These are phyloP conservation scores for Ogataea paraovalis DNA, from an alignment of 805 yeast genomes.

Conservation along the genomic window DNA sequence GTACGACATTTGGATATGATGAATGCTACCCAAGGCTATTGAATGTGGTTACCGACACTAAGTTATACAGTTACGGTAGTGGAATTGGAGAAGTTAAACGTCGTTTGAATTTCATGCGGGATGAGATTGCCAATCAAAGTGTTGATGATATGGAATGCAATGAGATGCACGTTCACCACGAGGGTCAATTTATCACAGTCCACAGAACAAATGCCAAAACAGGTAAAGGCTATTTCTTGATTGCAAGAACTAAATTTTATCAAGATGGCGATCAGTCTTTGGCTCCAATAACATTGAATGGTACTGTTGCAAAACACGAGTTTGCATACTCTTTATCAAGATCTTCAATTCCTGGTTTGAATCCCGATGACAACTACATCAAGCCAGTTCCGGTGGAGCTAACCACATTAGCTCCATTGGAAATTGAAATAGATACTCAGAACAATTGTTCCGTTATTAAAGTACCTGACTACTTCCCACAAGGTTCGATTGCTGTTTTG, in stretches of 20 bases:
- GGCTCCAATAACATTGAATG: conserved; percentile 55
- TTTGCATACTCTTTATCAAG: conserved; percentile 55
- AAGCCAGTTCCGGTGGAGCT: conserved; percentile 66
- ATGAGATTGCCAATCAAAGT: conserved; percentile 50
- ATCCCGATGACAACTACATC: conserved; percentile 39
- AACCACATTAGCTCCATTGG: conserved; percentile 47
- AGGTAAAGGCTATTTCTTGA: conserved; percentile 84
- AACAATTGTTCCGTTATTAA: conserved; percentile 48
- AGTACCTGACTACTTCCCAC: conserved; percentile 67
- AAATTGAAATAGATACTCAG: conserved; percentile 39
- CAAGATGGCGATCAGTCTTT: conserved; percentile 46
- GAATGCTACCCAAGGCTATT: conserved; percentile 82
- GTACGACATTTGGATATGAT: conserved; percentile 91
- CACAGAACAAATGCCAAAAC: conserved; percentile 80
- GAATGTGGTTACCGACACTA: conserved; percentile 73
- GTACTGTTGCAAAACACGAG: conserved; percentile 53
- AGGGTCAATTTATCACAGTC: conserved; percentile 86
- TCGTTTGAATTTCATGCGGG: conserved; percentile 54
- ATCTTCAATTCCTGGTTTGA: conserved; percentile 45
- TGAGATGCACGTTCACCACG: conserved; percentile 93
- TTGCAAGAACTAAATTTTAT: conserved; percentile 80
- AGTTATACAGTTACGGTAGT: conserved; percentile 50
- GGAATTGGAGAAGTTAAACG: conserved; percentile 80
- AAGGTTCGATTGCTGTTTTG: conserved; percentile 86
- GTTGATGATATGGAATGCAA: conserved; percentile 54